Percentiles rank a stretch among this genome's conserved stretches.
Evolutionary conservation across 345 rosid genomes (phyloP).

Genomic region (Citrus sinensis): DVS_A1.0 CM039166.1:17151001-17151500

Average conservation of each 20-base stretch:
- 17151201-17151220: constrained; percentile 82
- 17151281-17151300: constrained; percentile 67
- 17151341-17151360: constrained; percentile 30
- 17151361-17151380: too few relatives aligned
- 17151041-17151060: constrained; percentile 94
- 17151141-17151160: constrained; percentile 65
- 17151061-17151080: constrained; percentile 77
- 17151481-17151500: not conserved
- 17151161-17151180: constrained; percentile 68
- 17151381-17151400: too few relatives aligned
- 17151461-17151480: not conserved
- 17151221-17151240: constrained; percentile 50
- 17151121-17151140: constrained; percentile 57
- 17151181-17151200: constrained; percentile 61
- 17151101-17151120: constrained; percentile 52
- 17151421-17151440: not conserved
- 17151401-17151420: not conserved
- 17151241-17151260: constrained; percentile 40
- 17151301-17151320: constrained; percentile 96
- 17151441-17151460: not conserved
- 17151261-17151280: constrained; percentile 92
- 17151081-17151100: constrained; percentile 86
- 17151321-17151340: constrained; percentile 90
- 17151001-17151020: constrained; percentile 82
- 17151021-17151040: constrained; percentile 98